Percentiles rank a stretch among this genome's conserved stretches.
These are phyloP conservation scores for Oidiodendron maius DNA, from an alignment of 495 filamentous ascomycete genomes.

Conservation along the genomic window DNA sequence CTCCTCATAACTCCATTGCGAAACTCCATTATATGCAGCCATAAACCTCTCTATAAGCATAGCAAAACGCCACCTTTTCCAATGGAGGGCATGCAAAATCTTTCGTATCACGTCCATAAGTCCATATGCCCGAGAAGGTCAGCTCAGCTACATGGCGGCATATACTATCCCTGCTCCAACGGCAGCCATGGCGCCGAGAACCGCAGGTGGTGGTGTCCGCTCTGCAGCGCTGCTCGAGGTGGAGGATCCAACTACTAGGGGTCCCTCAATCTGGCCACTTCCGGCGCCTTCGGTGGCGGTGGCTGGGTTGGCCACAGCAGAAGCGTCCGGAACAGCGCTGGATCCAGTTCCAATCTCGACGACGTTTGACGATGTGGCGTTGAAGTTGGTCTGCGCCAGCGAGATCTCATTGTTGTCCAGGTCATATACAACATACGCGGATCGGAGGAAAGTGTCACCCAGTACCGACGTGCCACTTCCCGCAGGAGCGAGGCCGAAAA, in stretches of 20 bases:
- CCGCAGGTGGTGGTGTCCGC: slow-evolving; percentile 8
- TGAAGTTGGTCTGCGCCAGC: slow-evolving; percentile 80
- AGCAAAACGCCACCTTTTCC: no score
- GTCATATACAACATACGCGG: slow-evolving; percentile 91
- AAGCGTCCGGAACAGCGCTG: slow-evolving; percentile 63
- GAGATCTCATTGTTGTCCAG: slow-evolving; percentile 82
- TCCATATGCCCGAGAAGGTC: no score
- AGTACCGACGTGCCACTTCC: slow-evolving; percentile 62
- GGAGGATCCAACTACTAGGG: slow-evolving; percentile 2
- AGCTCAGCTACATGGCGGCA: slow-evolving; percentile 22
- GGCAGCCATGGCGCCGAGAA: slow-evolving; percentile 16
- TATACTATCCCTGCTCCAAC: slow-evolving; percentile 18
- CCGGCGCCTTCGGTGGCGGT: slow-evolving; percentile 36
- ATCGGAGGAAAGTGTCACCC: slow-evolving; percentile 89
- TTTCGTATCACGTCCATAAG: no score
- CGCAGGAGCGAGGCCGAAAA: slow-evolving; percentile 73
- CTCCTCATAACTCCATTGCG: no score
- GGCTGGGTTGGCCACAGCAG: slow-evolving; percentile 58
- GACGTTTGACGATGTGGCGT: slow-evolving; percentile 57
- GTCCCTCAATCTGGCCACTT: slow-evolving; percentile 2
- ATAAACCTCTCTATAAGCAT: no score
- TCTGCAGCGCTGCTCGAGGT: slow-evolving; percentile 14
- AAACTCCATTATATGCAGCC: no score
- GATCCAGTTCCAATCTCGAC: slow-evolving; percentile 66
- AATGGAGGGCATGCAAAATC: no score